Evolutionary conservation across 495 filamentous ascomycete genomes (phyloP).

Genomic region (Endocarpon pusillum): DNA sequence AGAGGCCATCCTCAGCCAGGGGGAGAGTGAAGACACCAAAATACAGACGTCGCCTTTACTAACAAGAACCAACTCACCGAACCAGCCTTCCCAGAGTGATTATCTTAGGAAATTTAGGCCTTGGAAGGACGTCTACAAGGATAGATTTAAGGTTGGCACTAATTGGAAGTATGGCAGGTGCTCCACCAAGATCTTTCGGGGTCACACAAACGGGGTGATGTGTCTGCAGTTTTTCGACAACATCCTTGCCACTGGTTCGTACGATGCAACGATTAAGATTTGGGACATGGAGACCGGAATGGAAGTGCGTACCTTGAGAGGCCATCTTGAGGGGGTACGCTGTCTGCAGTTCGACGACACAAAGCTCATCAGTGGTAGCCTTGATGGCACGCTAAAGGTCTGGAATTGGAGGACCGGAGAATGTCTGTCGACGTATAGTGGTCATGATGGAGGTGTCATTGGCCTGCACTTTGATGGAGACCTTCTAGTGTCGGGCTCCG

Average conservation of each 20-base stretch:
- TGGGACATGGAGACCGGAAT: slow-evolving; percentile 86
- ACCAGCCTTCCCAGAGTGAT: slow-evolving; percentile 11
- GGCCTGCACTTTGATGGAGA: slow-evolving; percentile 69
- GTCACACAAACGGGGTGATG: slow-evolving; percentile 89
- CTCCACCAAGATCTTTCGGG: slow-evolving; percentile 61
- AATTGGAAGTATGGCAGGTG: slow-evolving; percentile 95
- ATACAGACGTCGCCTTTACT: neutral
- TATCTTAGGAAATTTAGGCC: slow-evolving; percentile 42
- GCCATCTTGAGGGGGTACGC: slow-evolving; percentile 68
- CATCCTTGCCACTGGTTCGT: slow-evolving; percentile 84
- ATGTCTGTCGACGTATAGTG: slow-evolving; percentile 62
- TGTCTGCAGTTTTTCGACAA: slow-evolving; percentile 91
- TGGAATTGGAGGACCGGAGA: slow-evolving; percentile 96
- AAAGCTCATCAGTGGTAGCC: slow-evolving; percentile 69
- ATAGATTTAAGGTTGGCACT: slow-evolving; percentile 74
- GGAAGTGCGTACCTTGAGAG: slow-evolving; percentile 63
- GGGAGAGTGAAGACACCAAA: neutral
- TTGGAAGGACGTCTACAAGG: slow-evolving; percentile 88
- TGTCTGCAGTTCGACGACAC: slow-evolving; percentile 86
- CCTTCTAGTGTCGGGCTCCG: slow-evolving; percentile 71
- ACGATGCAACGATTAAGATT: slow-evolving; percentile 86
- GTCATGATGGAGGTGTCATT: slow-evolving; percentile 67
- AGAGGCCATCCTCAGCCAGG: neutral
- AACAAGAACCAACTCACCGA: neutral
- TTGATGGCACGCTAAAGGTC: slow-evolving; percentile 68